Evolutionary conservation across 2,329 filamentous ascomycete genomes (phyloP).

Genomic region (Colletotrichum tropicicola): DNA sequence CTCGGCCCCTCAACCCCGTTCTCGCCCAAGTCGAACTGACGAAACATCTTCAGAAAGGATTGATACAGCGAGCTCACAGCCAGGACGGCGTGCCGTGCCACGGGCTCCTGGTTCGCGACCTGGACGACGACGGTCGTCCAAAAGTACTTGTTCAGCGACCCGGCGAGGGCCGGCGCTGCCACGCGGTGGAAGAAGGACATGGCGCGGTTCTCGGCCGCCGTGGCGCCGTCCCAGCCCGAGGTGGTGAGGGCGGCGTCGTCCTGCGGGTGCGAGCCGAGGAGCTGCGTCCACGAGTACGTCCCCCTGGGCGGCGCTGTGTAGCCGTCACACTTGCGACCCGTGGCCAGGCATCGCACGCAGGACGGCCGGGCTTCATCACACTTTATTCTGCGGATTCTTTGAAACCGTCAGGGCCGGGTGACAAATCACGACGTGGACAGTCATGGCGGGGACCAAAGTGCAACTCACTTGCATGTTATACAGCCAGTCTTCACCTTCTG

Average conservation of each 20-base stretch:
- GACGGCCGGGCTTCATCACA: conserved; percentile 32
- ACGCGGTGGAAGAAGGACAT: conserved; percentile 31
- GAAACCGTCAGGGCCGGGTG: background rate
- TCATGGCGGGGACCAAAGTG: background rate
- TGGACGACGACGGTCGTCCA: conserved; percentile 31
- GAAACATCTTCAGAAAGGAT: background rate
- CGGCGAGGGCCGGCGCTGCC: conserved; percentile 28
- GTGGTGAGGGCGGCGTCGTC: background rate
- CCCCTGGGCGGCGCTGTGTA: conserved; percentile 3
- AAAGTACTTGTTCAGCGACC: conserved; percentile 33
- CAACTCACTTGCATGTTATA: conserved; percentile 32
- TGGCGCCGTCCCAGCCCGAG: background rate
- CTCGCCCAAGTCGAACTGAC: background rate
- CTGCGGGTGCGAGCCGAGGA: background rate
- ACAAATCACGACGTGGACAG: background rate
- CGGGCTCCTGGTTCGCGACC: conserved; percentile 30
- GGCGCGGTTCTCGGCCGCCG: conserved; percentile 21
- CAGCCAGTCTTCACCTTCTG: conserved; percentile 31
- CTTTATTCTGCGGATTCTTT: conserved; percentile 24
- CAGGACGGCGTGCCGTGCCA: conserved; percentile 35
- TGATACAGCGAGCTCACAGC: conserved; percentile 32
- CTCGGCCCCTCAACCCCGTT: background rate
- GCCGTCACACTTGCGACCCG: conserved; percentile 29
- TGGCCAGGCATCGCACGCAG: conserved; percentile 28
- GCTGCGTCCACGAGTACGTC: conserved; percentile 1